Evolutionary conservation across 164 flowering plant genomes (phyloP).

Genomic region (Taxillus chinensis): DNA sequence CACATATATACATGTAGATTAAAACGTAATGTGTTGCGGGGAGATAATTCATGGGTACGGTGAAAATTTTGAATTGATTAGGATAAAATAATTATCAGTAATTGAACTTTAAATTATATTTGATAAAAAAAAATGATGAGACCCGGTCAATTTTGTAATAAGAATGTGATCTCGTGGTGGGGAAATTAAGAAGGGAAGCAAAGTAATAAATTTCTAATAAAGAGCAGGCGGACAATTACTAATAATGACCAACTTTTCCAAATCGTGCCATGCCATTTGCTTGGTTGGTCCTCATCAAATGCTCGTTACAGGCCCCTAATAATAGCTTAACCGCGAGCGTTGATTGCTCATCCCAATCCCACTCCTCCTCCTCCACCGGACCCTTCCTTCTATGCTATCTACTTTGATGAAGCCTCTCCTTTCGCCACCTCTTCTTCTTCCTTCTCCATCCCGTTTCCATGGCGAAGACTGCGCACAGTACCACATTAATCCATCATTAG

Average conservation of each 20-base stretch:
- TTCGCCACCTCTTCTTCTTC: not conserved
- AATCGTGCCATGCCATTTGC: not conserved
- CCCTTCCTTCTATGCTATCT: not conserved
- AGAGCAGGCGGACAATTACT: not conserved
- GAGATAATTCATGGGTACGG: too few relatives aligned
- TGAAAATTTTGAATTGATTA: too few relatives aligned
- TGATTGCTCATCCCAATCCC: not conserved
- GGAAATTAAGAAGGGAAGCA: not conserved
- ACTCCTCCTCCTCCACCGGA: not conserved
- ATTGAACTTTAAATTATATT: too few relatives aligned
- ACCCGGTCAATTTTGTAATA: not conserved
- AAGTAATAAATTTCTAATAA: not conserved
- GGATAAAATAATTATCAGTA: too few relatives aligned
- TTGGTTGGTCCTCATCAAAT: conserved; percentile 4
- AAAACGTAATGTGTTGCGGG: too few relatives aligned
- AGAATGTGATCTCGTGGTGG: not conserved
- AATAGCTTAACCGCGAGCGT: not conserved
- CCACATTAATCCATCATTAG: too few relatives aligned
- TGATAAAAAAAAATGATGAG: not conserved
- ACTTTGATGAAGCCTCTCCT: too few relatives aligned
- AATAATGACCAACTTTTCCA: not conserved
- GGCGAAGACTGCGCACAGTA: too few relatives aligned
- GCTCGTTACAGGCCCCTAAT: not conserved
- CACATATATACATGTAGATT: too few relatives aligned
- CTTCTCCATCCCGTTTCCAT: not conserved